Percentiles rank a stretch among this genome's conserved stretches.
Evolutionary conservation across 306 rosid genomes (phyloP).

Genomic region (Mucuna pruriens): DNA sequence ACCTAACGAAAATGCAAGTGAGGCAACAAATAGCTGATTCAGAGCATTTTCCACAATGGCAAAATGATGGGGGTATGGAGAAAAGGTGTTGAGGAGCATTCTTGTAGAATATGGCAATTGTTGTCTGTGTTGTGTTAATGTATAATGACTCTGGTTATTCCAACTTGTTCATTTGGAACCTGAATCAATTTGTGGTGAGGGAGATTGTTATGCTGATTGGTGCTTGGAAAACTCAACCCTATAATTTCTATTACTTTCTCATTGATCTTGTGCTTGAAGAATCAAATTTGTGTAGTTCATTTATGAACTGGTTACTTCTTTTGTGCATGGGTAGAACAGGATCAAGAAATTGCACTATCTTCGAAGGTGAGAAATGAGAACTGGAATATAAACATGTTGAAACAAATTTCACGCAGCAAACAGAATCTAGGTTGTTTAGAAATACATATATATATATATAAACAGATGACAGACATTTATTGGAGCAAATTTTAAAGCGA

Average conservation of each 20-base stretch:
- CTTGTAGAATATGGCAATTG: slow-evolving; percentile 29
- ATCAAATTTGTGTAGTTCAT: neutral
- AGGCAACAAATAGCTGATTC: slow-evolving; percentile 60
- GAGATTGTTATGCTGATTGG: slow-evolving; percentile 29
- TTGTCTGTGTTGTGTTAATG: slow-evolving; percentile 33
- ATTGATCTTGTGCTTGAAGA: neutral
- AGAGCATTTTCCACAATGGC: neutral
- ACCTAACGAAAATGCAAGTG: slow-evolving; percentile 53
- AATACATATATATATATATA: neutral
- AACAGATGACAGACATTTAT: neutral
- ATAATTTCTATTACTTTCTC: neutral
- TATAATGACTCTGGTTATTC: slow-evolving; percentile 32
- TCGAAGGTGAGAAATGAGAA: neutral
- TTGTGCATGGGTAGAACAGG: neutral
- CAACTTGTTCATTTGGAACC: slow-evolving; percentile 38
- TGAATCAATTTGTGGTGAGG: slow-evolving; percentile 32
- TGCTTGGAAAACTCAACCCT: slow-evolving; percentile 7
- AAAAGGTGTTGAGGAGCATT: slow-evolving; percentile 25
- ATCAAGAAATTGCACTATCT: neutral
- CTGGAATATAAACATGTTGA: neutral
- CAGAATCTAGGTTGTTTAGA: neutral
- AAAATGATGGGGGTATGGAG: slow-evolving; percentile 13
- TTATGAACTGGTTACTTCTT: neutral
- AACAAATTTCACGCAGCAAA: neutral
- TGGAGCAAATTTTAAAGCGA: neutral